Percentiles rank a stretch among this genome's conserved stretches.
These are phyloP conservation scores for Microsporum canis DNA, from an alignment of 2,329 filamentous ascomycete species.

Conservation along the genomic window DNA sequence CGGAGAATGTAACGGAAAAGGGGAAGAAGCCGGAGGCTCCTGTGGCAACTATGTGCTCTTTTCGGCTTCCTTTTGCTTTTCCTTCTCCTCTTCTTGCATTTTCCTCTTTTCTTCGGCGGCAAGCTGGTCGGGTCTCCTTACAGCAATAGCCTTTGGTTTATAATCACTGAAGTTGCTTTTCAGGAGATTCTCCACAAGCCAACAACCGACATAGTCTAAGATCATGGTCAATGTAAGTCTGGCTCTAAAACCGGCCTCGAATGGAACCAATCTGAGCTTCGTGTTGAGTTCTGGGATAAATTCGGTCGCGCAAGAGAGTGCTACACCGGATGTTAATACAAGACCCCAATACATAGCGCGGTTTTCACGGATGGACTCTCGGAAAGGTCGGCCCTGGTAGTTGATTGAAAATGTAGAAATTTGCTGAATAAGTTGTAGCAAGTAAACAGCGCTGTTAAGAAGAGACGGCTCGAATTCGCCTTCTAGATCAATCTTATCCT, in stretches of 20 bases:
- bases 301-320: slow-evolving; percentile 89
- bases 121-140: slow-evolving; percentile 75
- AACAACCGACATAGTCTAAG: slow-evolving; percentile 78
- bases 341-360: slow-evolving; percentile 97
- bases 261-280: slow-evolving; percentile 83
- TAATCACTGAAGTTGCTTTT: slow-evolving; percentile 85
- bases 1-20: neutral
- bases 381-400: slow-evolving; percentile 96
- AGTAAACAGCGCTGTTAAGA: slow-evolving; percentile 92
- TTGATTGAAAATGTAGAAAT: slow-evolving; percentile 99
- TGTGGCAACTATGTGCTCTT: neutral
- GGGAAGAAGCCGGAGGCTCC: neutral
- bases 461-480: slow-evolving; percentile 88
- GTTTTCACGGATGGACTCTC: slow-evolving; percentile 90
- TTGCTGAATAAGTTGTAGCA: slow-evolving; percentile 95
- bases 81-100: slow-evolving; percentile 40
- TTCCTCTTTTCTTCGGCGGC: slow-evolving; percentile 61
- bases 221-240: slow-evolving; percentile 79
- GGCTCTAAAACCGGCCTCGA: slow-evolving; percentile 75
- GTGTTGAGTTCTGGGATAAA: slow-evolving; percentile 92
- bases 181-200: slow-evolving; percentile 70
- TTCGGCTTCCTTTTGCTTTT: neutral
- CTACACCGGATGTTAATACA: slow-evolving; percentile 74
- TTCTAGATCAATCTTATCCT: slow-evolving; percentile 69
- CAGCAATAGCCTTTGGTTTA: slow-evolving; percentile 83